Evolutionary conservation across 805 yeast species (phyloP), one percentile per base, ranked within the genome.

Genomic region (Metschnikowia hibisci): DNA sequence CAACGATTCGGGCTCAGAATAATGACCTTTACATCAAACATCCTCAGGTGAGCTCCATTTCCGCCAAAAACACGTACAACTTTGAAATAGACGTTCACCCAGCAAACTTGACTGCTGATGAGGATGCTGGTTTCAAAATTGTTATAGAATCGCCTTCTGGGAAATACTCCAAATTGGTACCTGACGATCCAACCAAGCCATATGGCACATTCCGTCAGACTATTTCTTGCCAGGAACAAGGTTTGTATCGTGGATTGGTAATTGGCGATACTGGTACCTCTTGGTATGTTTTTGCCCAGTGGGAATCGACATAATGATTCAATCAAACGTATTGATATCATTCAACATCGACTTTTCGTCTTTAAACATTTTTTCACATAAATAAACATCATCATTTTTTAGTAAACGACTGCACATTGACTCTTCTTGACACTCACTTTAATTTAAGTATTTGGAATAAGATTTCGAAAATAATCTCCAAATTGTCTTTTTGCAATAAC

Each of bases 221-320:
- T 32, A 66, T 84, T 18, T 76, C 76, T 45, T 71, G 87, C 44
- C 76, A 74, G 47, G 96, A 90, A 58, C 60, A 66, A 1, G 99
- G 99, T 2, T 60, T 74, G 13, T 93, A 96, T 87, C 75, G 90
- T 44, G 91, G 88, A 1, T 74, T 90, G 36, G 87, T 87, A 0
- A 77, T 84, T 31, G 83, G 87, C 8, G 91, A 87, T 49, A 77
- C 81, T 32, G 87, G 86, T 4, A 74, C 74, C 42, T 82, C 88
- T 42, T 87, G 96, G 87, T 84, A 88, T 55, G 87, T 86, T 3
- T 88, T 87, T 64, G 89, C 95, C 11, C 96, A 89, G 62, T 91
- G 99, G 99, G 69, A 70, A 26, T 84, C 28, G 6, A 13, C 29
- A 3, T 37, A 29, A 20, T 15, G 23, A 26, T 6, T 23, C 28